phyloP scores from a whole-genome alignment of 75 land plant genomes.

The Pseudotsuga menziesii region DNA sequence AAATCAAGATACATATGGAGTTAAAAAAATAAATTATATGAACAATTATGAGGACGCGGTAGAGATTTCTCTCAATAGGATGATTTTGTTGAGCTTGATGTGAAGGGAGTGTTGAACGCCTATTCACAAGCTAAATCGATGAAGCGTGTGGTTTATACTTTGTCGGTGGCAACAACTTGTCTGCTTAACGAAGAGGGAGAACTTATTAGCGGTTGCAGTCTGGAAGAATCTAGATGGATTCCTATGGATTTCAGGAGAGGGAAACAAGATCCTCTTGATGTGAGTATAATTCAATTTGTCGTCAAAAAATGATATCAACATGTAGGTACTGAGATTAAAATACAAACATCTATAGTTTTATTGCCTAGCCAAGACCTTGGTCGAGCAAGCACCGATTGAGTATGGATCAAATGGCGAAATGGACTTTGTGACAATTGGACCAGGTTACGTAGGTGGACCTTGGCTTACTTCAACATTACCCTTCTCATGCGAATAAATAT shows the following conservation, averaged over 20 bases:
- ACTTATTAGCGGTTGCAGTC: slow-evolving; percentile 2
- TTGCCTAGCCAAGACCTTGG: slow-evolving; percentile 26
- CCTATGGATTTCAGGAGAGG: slow-evolving; percentile 18
- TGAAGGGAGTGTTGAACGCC: slow-evolving; percentile 39
- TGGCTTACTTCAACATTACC: too few relatives aligned
- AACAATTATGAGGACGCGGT: too few relatives aligned
- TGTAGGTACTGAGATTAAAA: background rate
- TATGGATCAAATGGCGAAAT: slow-evolving; percentile 18
- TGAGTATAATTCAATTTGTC: background rate
- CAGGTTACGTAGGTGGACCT: background rate
- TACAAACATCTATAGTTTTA: background rate
- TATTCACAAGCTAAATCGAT: slow-evolving; percentile 5
- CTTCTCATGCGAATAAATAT: too few relatives aligned
- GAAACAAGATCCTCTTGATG: slow-evolving; percentile 1
- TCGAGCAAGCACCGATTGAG: slow-evolving; percentile 22
- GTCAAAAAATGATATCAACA: slow-evolving; percentile 6
- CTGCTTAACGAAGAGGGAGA: slow-evolving; percentile 14
- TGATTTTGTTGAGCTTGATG: too few relatives aligned
- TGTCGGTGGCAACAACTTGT: slow-evolving; percentile 25
- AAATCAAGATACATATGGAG: too few relatives aligned
- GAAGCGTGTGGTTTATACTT: slow-evolving; percentile 23
- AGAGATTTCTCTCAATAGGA: too few relatives aligned
- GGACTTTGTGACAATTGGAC: slow-evolving; percentile 28
- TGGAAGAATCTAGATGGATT: slow-evolving; percentile 35
- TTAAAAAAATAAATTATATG: too few relatives aligned